These are phyloP conservation scores for Verticillium longisporum DNA, from an alignment of 2,329 filamentous ascomycete species.

Conservation along the genomic window DNA sequence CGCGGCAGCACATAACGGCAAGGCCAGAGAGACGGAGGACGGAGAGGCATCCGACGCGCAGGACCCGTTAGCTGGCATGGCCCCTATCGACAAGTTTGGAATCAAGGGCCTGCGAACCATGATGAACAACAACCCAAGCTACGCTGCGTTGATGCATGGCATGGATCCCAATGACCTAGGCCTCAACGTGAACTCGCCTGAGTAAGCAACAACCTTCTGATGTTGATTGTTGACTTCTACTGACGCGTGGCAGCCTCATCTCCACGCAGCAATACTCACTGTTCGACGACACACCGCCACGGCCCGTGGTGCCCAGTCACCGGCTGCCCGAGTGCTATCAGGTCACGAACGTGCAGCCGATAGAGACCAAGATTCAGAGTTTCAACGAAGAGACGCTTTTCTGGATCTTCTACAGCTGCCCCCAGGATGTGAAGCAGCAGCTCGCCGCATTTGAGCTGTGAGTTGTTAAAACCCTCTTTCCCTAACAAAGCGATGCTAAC, in stretches of 20 bases:
- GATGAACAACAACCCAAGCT: slow-evolving; percentile 59
- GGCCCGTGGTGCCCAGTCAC: slow-evolving; percentile 50
- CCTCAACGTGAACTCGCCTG: slow-evolving; percentile 48
- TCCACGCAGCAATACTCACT: slow-evolving; percentile 55
- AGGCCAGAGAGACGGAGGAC: slow-evolving; percentile 36
- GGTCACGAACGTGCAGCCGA: slow-evolving; percentile 58
- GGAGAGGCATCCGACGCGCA: slow-evolving; percentile 23
- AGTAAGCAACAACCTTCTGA: slow-evolving; percentile 36
- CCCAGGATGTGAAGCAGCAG: slow-evolving; percentile 55
- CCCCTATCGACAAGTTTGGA: slow-evolving; percentile 57
- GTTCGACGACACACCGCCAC: slow-evolving; percentile 52
- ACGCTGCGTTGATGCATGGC: slow-evolving; percentile 53
- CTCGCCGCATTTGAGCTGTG: slow-evolving; percentile 58
- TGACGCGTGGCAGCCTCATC: slow-evolving; percentile 35
- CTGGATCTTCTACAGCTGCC: slow-evolving; percentile 64
- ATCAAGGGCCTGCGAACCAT: slow-evolving; percentile 56
- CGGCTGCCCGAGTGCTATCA: slow-evolving; percentile 59
- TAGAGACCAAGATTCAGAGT: slow-evolving; percentile 58
- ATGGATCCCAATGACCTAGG: slow-evolving; percentile 52
- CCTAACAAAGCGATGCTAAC: neutral
- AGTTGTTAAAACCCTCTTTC: slow-evolving; percentile 23
- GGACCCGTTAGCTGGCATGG: slow-evolving; percentile 55
- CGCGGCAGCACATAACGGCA: slow-evolving; percentile 21
- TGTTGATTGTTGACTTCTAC: neutral
- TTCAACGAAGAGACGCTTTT: slow-evolving; percentile 65